Conservation (phyloP, 2,329 filamentous ascomycete genomes). For the Epichloe gansuensis region DNA sequence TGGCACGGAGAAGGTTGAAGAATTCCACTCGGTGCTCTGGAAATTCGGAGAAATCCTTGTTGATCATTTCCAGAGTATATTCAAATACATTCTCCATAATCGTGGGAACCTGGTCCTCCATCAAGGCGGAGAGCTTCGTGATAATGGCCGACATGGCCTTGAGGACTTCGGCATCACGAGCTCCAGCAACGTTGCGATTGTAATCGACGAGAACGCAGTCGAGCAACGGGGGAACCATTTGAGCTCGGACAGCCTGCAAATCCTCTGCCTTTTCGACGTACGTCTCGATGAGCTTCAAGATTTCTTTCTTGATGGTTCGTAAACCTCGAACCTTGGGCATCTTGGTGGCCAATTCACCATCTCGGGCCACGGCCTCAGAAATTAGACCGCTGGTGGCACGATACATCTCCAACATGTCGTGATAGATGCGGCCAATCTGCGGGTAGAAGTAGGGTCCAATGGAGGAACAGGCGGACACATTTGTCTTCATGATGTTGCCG, state of each 20-base stretch:
- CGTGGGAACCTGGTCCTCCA: constrained; percentile 94
- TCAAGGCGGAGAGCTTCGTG: constrained; percentile 84
- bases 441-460: constrained; percentile 97
- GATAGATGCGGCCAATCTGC: constrained; percentile 92
- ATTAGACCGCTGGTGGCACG: constrained; percentile 93
- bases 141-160: constrained; percentile 98
- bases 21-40: constrained; percentile 99
- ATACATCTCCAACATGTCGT: constrained; percentile 99
- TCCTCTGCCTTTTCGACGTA: constrained; percentile 98
- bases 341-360: constrained; percentile 92
- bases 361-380: constrained; percentile 75
- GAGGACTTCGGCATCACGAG: constrained; percentile 88
- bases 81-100: constrained; percentile 99
- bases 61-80: constrained; percentile 98
- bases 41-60: constrained; percentile 99
- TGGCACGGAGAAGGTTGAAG: constrained; percentile 90
- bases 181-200: constrained; percentile 90
- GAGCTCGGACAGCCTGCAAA: constrained; percentile 78
- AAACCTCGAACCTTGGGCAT: constrained; percentile 93
- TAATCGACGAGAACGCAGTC: constrained; percentile 93
- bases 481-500: constrained; percentile 99
- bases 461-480: constrained; percentile 94
- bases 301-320: constrained; percentile 98
- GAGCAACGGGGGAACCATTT: constrained; percentile 89
- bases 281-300: constrained; percentile 93